A percentile compares a stretch with the other conserved stretches of the same genome.
These are phyloP conservation scores for Pleurotus giganteus DNA, from an alignment of 768 basidiomycete genomes.

Conservation along the genomic window DNA sequence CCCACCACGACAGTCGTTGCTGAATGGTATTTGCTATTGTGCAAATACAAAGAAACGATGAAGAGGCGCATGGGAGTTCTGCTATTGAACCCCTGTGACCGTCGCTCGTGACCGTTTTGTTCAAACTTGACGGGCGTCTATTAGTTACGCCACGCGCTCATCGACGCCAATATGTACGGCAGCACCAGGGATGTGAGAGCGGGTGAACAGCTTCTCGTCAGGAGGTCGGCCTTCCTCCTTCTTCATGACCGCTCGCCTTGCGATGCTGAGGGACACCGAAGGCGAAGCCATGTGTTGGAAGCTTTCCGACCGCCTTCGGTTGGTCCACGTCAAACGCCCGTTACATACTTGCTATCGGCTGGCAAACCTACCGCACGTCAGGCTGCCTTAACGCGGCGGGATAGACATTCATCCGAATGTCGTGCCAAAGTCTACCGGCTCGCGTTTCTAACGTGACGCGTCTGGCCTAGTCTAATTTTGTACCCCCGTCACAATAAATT, in stretches of 20 bases:
- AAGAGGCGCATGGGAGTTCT: too few relatives aligned
- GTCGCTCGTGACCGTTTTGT: too few relatives aligned
- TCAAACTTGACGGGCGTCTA: too few relatives aligned
- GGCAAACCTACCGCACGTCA: not conserved
- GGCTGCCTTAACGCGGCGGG: not conserved
- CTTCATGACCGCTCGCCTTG: not conserved
- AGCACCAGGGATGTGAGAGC: not conserved
- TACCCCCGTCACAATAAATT: not conserved
- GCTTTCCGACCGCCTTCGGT: not conserved
- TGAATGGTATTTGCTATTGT: too few relatives aligned
- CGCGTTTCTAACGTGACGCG: not conserved
- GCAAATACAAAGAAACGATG: too few relatives aligned
- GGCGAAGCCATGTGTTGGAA: not conserved
- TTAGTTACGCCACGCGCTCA: too few relatives aligned
- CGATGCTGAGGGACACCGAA: not conserved
- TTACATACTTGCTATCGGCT: not conserved
- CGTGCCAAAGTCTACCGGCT: not conserved
- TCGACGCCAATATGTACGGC: not conserved
- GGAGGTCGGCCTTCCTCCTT: not conserved
- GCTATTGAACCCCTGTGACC: too few relatives aligned
- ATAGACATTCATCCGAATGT: too few relatives aligned
- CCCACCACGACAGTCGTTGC: too few relatives aligned
- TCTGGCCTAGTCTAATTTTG: not conserved
- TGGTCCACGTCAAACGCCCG: slow-evolving; percentile 3
- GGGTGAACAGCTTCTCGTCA: not conserved